These are phyloP conservation scores for Leptosphaerulina australis DNA, from an alignment of 2,329 filamentous ascomycete species.

Conservation along the genomic window DNA sequence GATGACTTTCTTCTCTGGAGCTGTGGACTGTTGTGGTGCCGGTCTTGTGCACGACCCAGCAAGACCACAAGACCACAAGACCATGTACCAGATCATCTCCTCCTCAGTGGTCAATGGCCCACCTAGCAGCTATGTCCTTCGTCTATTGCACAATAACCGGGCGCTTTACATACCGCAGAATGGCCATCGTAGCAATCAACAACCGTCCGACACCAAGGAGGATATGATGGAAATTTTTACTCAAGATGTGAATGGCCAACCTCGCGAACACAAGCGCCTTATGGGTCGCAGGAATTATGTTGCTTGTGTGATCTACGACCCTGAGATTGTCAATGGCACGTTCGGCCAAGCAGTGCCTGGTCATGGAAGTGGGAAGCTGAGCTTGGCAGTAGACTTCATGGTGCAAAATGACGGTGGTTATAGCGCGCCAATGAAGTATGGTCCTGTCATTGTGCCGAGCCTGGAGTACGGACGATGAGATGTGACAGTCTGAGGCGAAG, in stretches of 20 bases:
- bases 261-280: constrained; percentile 83
- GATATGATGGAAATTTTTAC: constrained; percentile 99
- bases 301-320: constrained; percentile 92
- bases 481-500: neutral
- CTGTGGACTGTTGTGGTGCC: constrained; percentile 88
- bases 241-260: constrained; percentile 82
- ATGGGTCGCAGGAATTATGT: constrained; percentile 95
- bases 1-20: constrained; percentile 95
- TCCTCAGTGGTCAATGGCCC: constrained; percentile 91
- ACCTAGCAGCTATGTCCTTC: constrained; percentile 82
- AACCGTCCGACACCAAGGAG: constrained; percentile 90
- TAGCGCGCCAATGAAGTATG: constrained; percentile 88
- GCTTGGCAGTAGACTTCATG: constrained; percentile 93
- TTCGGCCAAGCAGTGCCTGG: constrained; percentile 50
- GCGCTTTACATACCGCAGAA: constrained; percentile 89
- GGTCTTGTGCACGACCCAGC: constrained; percentile 93
- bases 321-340: constrained; percentile 68
- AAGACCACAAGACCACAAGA: constrained; percentile 93
- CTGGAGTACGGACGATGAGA: constrained; percentile 57
- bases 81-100: constrained; percentile 98
- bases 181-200: constrained; percentile 72
- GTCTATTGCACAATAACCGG: constrained; percentile 94
- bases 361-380: constrained; percentile 62
- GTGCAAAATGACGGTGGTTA: constrained; percentile 89
- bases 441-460: constrained; percentile 89